Evolutionary conservation across 2,329 filamentous ascomycete species (phyloP).

Genomic region (Cadophora sp.): DNA sequence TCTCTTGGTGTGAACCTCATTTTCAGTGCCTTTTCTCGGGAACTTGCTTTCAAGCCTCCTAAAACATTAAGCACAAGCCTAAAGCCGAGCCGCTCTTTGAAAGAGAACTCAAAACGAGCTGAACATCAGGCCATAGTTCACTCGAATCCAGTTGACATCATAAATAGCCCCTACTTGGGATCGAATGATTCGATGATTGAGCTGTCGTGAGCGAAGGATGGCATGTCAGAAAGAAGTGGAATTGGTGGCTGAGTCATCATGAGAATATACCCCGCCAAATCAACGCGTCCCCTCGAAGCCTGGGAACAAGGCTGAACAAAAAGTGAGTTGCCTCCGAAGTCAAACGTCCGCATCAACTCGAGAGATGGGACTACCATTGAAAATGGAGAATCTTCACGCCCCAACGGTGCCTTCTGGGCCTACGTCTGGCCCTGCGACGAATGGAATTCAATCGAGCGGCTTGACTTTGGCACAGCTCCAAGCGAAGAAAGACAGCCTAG

Average conservation of each 20-base stretch:
- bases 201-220: background rate
- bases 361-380: conserved; percentile 41
- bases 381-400: conserved; percentile 71
- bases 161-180: background rate
- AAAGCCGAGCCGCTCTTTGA: background rate
- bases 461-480: conserved; percentile 82
- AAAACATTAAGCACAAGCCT: background rate
- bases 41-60: background rate
- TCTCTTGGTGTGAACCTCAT: background rate
- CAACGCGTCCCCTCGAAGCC: conserved; percentile 29
- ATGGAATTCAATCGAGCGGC: conserved; percentile 65
- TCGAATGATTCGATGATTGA: background rate
- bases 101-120: background rate
- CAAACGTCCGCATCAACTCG: background rate
- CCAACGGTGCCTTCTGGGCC: conserved; percentile 82
- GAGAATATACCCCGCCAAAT: conserved; percentile 32
- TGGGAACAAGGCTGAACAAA: conserved; percentile 34
- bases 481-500: conserved; percentile 81
- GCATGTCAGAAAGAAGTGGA: too few species aligned
- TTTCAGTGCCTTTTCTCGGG: background rate
- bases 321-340: conserved; percentile 7
- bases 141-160: background rate
- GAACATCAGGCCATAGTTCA: background rate
- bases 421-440: conserved; percentile 63
- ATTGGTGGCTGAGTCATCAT: conserved; percentile 10